Base-by-base conservation (phyloP, 2,329 filamentous ascomycete species). In the Myriosclerotinia curreyana region DNA sequence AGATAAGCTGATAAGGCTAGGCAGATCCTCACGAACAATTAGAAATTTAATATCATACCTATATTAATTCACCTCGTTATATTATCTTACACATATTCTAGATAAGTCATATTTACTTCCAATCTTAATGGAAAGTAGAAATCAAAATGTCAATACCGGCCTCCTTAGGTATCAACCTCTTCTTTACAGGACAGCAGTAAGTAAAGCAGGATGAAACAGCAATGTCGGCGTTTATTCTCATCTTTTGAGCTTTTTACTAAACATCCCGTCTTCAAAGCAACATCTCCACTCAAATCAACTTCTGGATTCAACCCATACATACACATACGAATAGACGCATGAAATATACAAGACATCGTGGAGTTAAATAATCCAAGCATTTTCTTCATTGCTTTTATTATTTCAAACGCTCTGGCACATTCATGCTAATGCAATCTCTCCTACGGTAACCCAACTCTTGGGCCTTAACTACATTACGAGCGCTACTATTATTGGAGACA, bases 1-100 rank as follows among this genome's bases (percentile, higher is more conserved):
- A 63, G 61, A 63, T 63, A 63, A 63, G 61, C 31, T 40, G 60
- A 63, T 63, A 63, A 63, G 42, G 14, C 15, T n/a, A n/a, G n/a
- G n/a, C n/a, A n/a, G n/a, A n/a, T n/a, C n/a, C n/a, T n/a, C n/a
- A n/a, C n/a, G n/a, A n/a, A n/a, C n/a, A n/a, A n/a, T n/a, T n/a
- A n/a, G n/a, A n/a, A n/a, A n/a, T n/a, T n/a, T n/a, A n/a, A n/a
- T n/a, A n/a, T n/a, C n/a, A n/a, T n/a, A n/a, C n/a, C n/a, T n/a
- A n/a, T n/a, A n/a, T n/a, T n/a, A n/a, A n/a, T n/a, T n/a, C 28
- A 31, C 5, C 28, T 31, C 28, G 11, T n/a, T 22, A 9, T 9
- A 6, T 9, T 38, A 38, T 38, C 36, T 38, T 38, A 38, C 8
- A 38, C 36, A 9, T 38, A 12, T 38, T 38, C 36, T 12, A 38